phyloP scores from a whole-genome alignment of 192 early-diverging fungal species.

The Gryganskiella cystojenkinii region DNA sequence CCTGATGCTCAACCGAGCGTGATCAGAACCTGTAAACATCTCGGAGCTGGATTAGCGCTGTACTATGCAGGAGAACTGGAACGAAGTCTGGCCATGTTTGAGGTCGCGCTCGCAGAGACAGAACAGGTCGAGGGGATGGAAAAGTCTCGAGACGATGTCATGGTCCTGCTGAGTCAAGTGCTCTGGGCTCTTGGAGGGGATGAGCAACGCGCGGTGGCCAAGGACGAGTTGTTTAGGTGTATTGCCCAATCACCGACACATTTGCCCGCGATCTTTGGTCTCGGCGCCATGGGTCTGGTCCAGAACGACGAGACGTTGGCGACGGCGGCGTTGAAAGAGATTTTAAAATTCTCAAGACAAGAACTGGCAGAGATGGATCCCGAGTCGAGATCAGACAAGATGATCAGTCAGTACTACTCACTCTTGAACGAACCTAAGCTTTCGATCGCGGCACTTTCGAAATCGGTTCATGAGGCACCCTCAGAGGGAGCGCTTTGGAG shows the following conservation, averaged over 20 bases:
- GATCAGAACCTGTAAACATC: conserved; percentile 52
- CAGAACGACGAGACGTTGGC: conserved; percentile 71
- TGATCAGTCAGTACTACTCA: conserved; percentile 42
- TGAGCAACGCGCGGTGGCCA: conserved; percentile 81
- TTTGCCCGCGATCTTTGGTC: conserved; percentile 71
- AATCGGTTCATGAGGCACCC: conserved; percentile 57
- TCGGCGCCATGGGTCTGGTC: conserved; percentile 77
- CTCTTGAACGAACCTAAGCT: conserved; percentile 40
- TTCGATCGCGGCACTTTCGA: conserved; percentile 51
- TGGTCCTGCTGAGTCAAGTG: conserved; percentile 84
- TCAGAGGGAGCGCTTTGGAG: conserved; percentile 51
- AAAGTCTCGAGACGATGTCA: conserved; percentile 70
- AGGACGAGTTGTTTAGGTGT: conserved; percentile 80
- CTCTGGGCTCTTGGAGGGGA: conserved; percentile 88
- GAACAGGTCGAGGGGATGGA: conserved; percentile 45
- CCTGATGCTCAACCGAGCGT: conserved; percentile 2
- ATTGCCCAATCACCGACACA: conserved; percentile 64
- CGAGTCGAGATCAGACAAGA: conserved; percentile 22
- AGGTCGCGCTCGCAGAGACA: conserved; percentile 70
- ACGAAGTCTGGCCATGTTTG: conserved; percentile 78
- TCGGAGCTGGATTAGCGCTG: conserved; percentile 80
- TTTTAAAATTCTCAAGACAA: conserved; percentile 66
- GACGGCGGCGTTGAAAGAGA: conserved; percentile 69
- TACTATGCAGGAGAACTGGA: conserved; percentile 77
- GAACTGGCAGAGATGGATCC: conserved; percentile 53